Evolutionary conservation across 768 basidiomycete genomes (phyloP).

Genomic region (Tricholoma sp.): DNA sequence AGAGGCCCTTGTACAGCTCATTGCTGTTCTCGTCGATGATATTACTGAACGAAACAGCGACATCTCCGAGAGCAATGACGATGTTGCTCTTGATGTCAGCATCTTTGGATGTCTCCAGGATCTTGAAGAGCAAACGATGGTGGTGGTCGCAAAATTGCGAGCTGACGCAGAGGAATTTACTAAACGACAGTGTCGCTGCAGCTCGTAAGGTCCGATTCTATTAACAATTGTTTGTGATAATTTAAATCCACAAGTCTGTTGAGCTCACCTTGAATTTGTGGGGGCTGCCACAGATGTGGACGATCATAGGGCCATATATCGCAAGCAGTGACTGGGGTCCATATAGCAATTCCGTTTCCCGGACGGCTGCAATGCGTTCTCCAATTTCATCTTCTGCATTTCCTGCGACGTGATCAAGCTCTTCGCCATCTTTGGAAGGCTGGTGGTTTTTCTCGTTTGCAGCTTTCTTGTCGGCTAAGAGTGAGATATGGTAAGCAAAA

Average conservation of each 20-base stretch:
- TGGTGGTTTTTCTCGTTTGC: constrained; percentile 29
- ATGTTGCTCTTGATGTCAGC: constrained; percentile 91
- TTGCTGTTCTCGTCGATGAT: constrained; percentile 98
- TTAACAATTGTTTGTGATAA: constrained; percentile 2
- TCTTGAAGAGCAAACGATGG: constrained; percentile 85
- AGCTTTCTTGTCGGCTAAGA: constrained; percentile 56
- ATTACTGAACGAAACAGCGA: constrained; percentile 95
- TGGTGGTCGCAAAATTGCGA: constrained; percentile 91
- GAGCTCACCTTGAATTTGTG: constrained; percentile 79
- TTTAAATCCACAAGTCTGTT: neutral
- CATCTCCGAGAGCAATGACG: constrained; percentile 95
- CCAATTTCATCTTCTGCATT: constrained; percentile 99
- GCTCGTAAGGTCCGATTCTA: constrained; percentile 86
- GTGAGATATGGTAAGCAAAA: neutral
- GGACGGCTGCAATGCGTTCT: constrained; percentile 77
- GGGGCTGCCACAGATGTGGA: constrained; percentile 86
- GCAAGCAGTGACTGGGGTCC: constrained; percentile 78
- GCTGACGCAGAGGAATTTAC: constrained; percentile 95
- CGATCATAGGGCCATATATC: constrained; percentile 84
- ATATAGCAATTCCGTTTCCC: constrained; percentile 86
- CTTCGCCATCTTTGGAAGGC: constrained; percentile 63
- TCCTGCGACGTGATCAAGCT: constrained; percentile 95
- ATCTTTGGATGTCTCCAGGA: constrained; percentile 88
- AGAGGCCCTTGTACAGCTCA: constrained; percentile 90
- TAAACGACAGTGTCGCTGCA: constrained; percentile 82